Conservation (phyloP, 2,329 filamentous ascomycete genomes). For the Gnomoniopsis sp. region DNA sequence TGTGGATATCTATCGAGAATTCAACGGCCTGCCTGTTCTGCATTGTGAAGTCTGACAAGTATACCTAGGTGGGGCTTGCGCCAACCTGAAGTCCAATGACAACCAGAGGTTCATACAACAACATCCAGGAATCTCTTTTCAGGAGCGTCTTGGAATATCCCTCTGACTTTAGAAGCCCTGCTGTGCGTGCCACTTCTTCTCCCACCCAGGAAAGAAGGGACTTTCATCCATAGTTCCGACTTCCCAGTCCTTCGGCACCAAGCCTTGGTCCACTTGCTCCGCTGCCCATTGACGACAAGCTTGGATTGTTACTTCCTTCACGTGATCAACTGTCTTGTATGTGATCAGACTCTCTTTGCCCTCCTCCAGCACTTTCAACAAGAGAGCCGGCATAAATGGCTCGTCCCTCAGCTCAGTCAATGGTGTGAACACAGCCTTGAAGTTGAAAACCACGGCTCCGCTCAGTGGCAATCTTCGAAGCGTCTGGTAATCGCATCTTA, state of each 20-base stretch:
- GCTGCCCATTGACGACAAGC: constrained; percentile 58
- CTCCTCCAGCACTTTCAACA: constrained; percentile 66
- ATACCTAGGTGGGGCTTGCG: too few relatives aligned
- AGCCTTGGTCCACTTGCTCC: constrained; percentile 56
- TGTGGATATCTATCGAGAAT: too few relatives aligned
- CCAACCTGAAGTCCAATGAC: neutral
- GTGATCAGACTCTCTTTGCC: constrained; percentile 43
- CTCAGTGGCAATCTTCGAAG: constrained; percentile 74
- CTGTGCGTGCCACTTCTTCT: constrained; percentile 59
- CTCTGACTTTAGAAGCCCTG: constrained; percentile 19
- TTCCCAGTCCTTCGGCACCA: constrained; percentile 54
- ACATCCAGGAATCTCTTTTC: neutral
- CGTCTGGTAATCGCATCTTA: constrained; percentile 88
- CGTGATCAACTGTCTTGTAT: constrained; percentile 81
- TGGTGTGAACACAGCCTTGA: constrained; percentile 81
- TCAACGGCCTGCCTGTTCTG: too few relatives aligned
- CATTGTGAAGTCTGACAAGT: too few relatives aligned
- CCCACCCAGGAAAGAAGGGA: constrained; percentile 75
- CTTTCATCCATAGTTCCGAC: constrained; percentile 68
- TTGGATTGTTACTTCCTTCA: constrained; percentile 69
- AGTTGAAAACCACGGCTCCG: constrained; percentile 77
- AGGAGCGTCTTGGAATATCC: neutral
- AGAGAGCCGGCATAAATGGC: constrained; percentile 65
- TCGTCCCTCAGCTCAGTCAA: constrained; percentile 68
- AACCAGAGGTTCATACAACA: neutral